Percentiles rank a stretch among this genome's conserved stretches.
Evolutionary conservation across 2,329 filamentous ascomycete species (phyloP).

Genomic region (Rhexocercosporidium sp.): DNA sequence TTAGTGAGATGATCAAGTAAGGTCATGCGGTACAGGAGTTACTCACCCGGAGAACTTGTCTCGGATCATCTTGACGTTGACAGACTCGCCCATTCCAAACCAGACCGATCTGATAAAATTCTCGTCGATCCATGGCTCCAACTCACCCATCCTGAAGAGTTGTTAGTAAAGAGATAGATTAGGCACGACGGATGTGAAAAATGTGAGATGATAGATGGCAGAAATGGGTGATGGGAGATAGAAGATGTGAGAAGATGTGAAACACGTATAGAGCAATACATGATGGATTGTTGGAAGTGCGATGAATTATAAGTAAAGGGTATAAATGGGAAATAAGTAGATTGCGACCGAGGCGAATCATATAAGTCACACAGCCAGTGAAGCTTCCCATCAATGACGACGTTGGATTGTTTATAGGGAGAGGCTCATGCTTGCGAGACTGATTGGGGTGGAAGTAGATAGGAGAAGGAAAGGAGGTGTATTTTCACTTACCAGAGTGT

Average conservation of each 20-base stretch:
- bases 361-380: background rate
- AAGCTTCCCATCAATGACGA: background rate
- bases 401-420: background rate
- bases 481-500: slow-evolving; percentile 55
- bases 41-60: slow-evolving; percentile 97
- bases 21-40: background rate
- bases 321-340: background rate
- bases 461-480: background rate
- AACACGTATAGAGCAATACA: background rate
- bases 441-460: slow-evolving; percentile 35
- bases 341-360: background rate
- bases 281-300: background rate
- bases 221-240: background rate
- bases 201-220: background rate
- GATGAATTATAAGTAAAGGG: background rate
- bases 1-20: slow-evolving; percentile 16
- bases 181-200: background rate
- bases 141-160: slow-evolving; percentile 87
- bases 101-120: slow-evolving; percentile 95
- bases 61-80: slow-evolving; percentile 99
- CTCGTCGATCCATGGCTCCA: slow-evolving; percentile 99
- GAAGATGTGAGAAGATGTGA: slow-evolving; percentile 17
- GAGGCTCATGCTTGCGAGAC: slow-evolving; percentile 28
- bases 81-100: slow-evolving; percentile 88
- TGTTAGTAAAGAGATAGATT: background rate